Base-by-base conservation (phyloP, 208 protist genomes). In the Crithidia sp. region DNA sequence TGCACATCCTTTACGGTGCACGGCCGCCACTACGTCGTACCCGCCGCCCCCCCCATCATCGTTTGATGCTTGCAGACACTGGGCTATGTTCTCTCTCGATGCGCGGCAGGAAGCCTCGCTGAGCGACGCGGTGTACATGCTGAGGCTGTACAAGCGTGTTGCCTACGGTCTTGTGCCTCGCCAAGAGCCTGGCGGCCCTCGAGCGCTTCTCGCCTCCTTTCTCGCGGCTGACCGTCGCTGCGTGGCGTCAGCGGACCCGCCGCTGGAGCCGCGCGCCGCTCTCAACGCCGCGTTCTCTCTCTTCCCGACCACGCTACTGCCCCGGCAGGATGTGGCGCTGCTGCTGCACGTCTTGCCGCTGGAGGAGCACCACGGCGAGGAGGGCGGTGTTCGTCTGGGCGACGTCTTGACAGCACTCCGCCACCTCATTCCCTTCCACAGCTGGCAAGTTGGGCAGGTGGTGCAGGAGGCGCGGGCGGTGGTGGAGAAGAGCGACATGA, bases 281-380 rank as follows among this genome's bases (percentile, higher is more conserved):
- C 36, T 80, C n/a, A 57, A n/a, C 13, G 52, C 60, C 6, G 57
- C 87, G 53, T 75, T 77, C 10, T 83, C 88, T 37, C 83, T 89
- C 16, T 85, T 95, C 36, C 83, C 91, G 2, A 41, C 62, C 0
- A 74, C 62, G 2, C 55, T 76, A 17, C 39, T 92, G 37, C 62
- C 71, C n/a, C 81, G 86, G 43, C 72, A 76, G 17, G 91, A 95
- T 63, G 65, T 95, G 9, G 13, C 13, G 2, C 78, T 93, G 8
- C 71, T 93, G 7, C 74, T 93, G 39, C 71, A 82, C 13, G 67
- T 90, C 44, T 37, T 91, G 0, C 79, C 81, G 12, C 54, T 69
- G 14, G 55, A 62, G 39, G 82, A 85, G 6, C 79, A 75, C 2
- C 76, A 82, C 52, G 73, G 59, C 13, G 57, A 28, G 36, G 63